A percentile compares a stretch with the other conserved stretches of the same genome.
These are phyloP conservation scores for Penicillium tannophilum DNA, from an alignment of 495 filamentous ascomycete genomes.

Conservation along the genomic window DNA sequence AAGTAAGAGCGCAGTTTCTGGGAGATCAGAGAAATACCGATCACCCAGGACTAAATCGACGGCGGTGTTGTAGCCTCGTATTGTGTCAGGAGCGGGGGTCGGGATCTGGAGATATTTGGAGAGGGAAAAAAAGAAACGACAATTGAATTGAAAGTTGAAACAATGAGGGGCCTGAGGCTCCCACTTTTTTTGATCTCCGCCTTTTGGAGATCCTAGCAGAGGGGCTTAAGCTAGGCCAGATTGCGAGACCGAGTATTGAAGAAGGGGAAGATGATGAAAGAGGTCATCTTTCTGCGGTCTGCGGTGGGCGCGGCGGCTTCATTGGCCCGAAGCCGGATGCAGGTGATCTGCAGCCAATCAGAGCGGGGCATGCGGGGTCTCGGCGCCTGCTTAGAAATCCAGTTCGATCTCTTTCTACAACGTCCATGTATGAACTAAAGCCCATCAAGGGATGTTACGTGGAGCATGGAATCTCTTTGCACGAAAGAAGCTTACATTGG, in stretches of 20 bases:
- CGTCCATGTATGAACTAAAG: background rate
- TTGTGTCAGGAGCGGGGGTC: background rate
- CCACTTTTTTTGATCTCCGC: slow-evolving; percentile 9
- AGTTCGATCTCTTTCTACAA: slow-evolving; percentile 16
- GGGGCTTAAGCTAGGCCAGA: slow-evolving; percentile 5
- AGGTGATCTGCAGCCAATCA: slow-evolving; percentile 22
- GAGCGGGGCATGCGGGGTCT: background rate
- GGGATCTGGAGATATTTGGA: slow-evolving; percentile 1
- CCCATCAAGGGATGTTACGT: background rate
- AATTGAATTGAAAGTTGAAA: slow-evolving; percentile 10
- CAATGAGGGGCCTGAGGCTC: slow-evolving; percentile 22
- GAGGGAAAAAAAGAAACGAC: slow-evolving; percentile 13
- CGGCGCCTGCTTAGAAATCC: slow-evolving; percentile 25
- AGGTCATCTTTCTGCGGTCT: slow-evolving; percentile 12
- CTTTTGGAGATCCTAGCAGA: slow-evolving; percentile 1
- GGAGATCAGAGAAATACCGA: slow-evolving; percentile 5
- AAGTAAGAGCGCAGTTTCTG: background rate
- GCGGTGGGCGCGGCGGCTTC: slow-evolving; percentile 11
- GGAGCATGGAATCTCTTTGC: background rate
- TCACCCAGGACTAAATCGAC: slow-evolving; percentile 3
- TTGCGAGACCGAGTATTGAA: slow-evolving; percentile 1
- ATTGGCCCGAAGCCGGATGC: slow-evolving; percentile 17
- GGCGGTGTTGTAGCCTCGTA: background rate
- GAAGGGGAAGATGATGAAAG: slow-evolving; percentile 19
- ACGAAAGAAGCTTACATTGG: background rate